Evolutionary conservation across 305 asterid species (phyloP), one percentile per base, ranked within the genome.

Genomic region (Fraxinus floribunda): DNA sequence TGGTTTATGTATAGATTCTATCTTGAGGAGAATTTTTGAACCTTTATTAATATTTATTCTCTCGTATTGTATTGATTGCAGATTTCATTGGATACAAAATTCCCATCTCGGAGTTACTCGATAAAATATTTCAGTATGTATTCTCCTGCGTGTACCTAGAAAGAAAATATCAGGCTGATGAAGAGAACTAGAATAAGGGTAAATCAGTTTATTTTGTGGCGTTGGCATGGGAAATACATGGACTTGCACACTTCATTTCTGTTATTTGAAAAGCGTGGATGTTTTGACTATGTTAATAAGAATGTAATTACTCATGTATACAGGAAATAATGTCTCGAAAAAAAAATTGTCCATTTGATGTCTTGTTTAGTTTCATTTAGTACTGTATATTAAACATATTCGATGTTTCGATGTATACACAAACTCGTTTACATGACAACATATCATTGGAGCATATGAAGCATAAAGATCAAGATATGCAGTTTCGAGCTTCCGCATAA

Each of bases 1-100:
- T 49, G 34, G 78, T 79, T 80, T 16, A 10, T 52, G 41, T 77
- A 18, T 44, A 4, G 55, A 38, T 77, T 82, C 79, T 34, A 64
- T 66, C 76, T 49, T 4, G 73, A 64, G 16, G 5, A 64, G 34
- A 64, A 64, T 22, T 64, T 22, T 64, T 64, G 35, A 64, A 64
- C 13, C 73, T 20, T 26, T 11, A 68, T 26, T 68, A 29, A 30
- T 26, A 68, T 26, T 68, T 68, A 30, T 13, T 68, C 39, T 30
- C 75, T 68, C 38, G 35, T 15, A 15, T 68, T 68, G 75, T 11
- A 11, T 30, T 68, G 18, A 5, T 68, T 11, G 39, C 75, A 29
- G 75, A 30, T 29, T 13, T 30, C 22, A 13, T 68, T 11, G 39
- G 75, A 30, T 11, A 68, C 39, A 30, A 26, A 29, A 68, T 68